A percentile compares a stretch with the other conserved stretches of the same genome.
These are phyloP conservation scores for Mucor circinelloides DNA, from an alignment of 371 early-diverging fungal species.

Conservation along the genomic window DNA sequence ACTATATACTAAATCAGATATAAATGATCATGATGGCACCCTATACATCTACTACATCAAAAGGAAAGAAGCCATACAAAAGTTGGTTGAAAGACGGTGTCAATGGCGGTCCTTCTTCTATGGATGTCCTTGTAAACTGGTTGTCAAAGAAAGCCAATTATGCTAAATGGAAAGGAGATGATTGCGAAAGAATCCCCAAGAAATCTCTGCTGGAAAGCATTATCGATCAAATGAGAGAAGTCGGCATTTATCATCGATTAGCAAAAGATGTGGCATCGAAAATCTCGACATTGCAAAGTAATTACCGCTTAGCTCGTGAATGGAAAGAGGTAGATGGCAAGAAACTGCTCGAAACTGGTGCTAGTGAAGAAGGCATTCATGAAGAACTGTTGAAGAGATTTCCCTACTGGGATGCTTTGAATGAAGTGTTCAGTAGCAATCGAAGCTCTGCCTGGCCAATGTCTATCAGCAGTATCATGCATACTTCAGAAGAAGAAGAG, in stretches of 20 bases:
- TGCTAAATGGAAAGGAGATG: slow-evolving; percentile 52
- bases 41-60: slow-evolving; percentile 25
- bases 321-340: slow-evolving; percentile 49
- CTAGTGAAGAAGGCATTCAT: slow-evolving; percentile 41
- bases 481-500: slow-evolving; percentile 27
- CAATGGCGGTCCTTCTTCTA: slow-evolving; percentile 50
- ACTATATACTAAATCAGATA: neutral
- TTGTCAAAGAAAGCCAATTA: slow-evolving; percentile 47
- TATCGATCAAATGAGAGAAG: slow-evolving; percentile 46
- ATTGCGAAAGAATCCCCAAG: slow-evolving; percentile 48
- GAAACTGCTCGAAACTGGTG: slow-evolving; percentile 38
- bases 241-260: slow-evolving; percentile 47
- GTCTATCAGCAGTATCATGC: slow-evolving; percentile 50
- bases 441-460: slow-evolving; percentile 39
- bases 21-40: slow-evolving; percentile 41
- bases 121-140: slow-evolving; percentile 51
- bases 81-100: slow-evolving; percentile 57
- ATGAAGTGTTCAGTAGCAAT: slow-evolving; percentile 37
- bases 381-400: slow-evolving; percentile 51
- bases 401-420: slow-evolving; percentile 51
- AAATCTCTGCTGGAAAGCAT: slow-evolving; percentile 46
- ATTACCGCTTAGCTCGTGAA: slow-evolving; percentile 49
- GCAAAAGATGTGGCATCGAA: slow-evolving; percentile 52
- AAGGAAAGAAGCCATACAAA: slow-evolving; percentile 51
- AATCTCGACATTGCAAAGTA: slow-evolving; percentile 50